Conservation (phyloP, 1,284 basidiomycete genomes). For the Golubevia sp. region DNA sequence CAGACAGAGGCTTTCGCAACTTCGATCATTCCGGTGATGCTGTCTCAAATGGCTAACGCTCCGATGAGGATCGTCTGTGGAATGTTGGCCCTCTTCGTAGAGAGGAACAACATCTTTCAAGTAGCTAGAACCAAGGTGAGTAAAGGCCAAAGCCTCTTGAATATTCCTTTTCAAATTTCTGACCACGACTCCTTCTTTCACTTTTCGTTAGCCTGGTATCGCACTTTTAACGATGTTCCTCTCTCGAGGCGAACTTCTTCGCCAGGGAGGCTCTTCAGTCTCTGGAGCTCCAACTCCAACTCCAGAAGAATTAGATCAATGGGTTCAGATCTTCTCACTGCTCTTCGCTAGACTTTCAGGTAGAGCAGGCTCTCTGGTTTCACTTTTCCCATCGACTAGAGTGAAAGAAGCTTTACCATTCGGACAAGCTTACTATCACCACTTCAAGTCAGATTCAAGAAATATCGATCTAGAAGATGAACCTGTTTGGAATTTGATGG, state of each 20-base stretch:
- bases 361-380: slow-evolving; percentile 67
- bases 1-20: slow-evolving; percentile 49
- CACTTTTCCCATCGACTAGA: slow-evolving; percentile 88
- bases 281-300: slow-evolving; percentile 64
- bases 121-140: slow-evolving; percentile 31
- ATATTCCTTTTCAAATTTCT: background rate
- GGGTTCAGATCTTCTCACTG: slow-evolving; percentile 74
- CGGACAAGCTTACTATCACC: slow-evolving; percentile 64
- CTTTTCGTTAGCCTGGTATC: slow-evolving; percentile 75
- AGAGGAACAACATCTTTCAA: slow-evolving; percentile 46
- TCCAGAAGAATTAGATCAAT: slow-evolving; percentile 79
- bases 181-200: background rate
- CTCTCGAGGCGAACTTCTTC: slow-evolving; percentile 86
- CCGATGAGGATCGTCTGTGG: slow-evolving; percentile 53
- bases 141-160: background rate
- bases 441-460: background rate
- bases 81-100: slow-evolving; percentile 57
- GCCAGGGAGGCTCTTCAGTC: slow-evolving; percentile 65
- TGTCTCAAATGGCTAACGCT: slow-evolving; percentile 36
- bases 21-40: slow-evolving; percentile 54
- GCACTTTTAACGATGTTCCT: slow-evolving; percentile 90
- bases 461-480: slow-evolving; percentile 77
- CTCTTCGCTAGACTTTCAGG: slow-evolving; percentile 79
- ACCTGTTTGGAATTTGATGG: slow-evolving; percentile 89
- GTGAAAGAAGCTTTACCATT: slow-evolving; percentile 68